phyloP scores from a whole-genome alignment of 768 basidiomycete genomes.

The Neoboletus brunneissimus region DNA sequence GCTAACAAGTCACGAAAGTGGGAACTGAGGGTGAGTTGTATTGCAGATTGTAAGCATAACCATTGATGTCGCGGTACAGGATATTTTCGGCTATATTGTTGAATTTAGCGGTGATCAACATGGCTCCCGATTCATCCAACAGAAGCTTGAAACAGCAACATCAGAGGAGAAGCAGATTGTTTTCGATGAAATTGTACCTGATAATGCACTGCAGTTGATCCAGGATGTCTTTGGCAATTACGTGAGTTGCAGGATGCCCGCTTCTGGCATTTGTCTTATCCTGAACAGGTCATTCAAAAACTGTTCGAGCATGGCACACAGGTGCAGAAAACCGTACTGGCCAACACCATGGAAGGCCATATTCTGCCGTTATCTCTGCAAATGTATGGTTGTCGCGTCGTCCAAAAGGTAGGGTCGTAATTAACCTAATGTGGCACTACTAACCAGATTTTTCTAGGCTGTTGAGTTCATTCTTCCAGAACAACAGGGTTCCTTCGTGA shows the following conservation, averaged over 20 bases:
- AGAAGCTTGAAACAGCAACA: constrained; percentile 73
- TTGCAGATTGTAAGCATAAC: not conserved
- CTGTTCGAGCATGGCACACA: constrained; percentile 84
- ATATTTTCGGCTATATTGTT: constrained; percentile 78
- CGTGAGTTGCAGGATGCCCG: constrained; percentile 42
- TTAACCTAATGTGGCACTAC: not conserved
- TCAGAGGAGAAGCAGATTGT: constrained; percentile 75
- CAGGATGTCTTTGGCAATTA: constrained; percentile 97
- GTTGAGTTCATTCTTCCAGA: constrained; percentile 78
- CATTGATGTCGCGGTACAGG: constrained; percentile 44
- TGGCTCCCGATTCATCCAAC: constrained; percentile 97
- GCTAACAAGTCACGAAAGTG: constrained; percentile 75
- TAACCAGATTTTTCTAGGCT: constrained; percentile 50
- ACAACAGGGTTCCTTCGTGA: constrained; percentile 73
- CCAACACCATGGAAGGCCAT: constrained; percentile 72
- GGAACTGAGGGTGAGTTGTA: constrained; percentile 65
- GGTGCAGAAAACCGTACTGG: constrained; percentile 68
- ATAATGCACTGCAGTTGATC: constrained; percentile 70
- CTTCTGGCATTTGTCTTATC: constrained; percentile 6
- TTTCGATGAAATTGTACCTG: constrained; percentile 85
- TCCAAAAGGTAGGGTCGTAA: constrained; percentile 68
- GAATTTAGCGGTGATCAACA: constrained; percentile 96
- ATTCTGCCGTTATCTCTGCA: constrained; percentile 76
- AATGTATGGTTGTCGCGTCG: constrained; percentile 95
- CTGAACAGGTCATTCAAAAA: constrained; percentile 82